Percentiles rank a stretch among this genome's conserved stretches.
Evolutionary conservation across 768 basidiomycete species (phyloP).

Genomic region (Cystobasidium ongulense): DNA sequence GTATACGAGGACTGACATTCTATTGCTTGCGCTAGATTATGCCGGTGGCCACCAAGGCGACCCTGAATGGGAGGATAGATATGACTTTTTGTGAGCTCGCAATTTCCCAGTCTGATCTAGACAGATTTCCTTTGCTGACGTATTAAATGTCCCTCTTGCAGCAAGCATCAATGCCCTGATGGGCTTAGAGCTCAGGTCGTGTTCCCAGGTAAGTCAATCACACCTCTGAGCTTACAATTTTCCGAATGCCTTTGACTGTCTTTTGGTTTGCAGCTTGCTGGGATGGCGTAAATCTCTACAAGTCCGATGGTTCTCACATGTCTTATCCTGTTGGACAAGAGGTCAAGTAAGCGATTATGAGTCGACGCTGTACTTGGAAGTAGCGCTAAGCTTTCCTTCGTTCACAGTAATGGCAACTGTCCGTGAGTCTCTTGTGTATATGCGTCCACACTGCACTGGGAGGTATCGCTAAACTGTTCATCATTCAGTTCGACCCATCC

Average conservation of each 20-base stretch:
- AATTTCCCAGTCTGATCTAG: not conserved
- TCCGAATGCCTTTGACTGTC: no score
- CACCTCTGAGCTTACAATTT: not conserved
- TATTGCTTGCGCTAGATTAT: not conserved
- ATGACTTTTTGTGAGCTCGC: slow-evolving; percentile 42
- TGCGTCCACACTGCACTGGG: not conserved
- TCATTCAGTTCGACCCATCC: slow-evolving; percentile 4
- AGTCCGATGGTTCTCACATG: slow-evolving; percentile 46
- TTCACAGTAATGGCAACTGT: not conserved
- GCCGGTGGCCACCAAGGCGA: slow-evolving; percentile 33
- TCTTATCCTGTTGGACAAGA: slow-evolving; percentile 39
- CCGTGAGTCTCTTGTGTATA: no score
- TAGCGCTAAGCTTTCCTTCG: not conserved
- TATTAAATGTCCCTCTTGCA: not conserved
- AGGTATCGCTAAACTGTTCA: not conserved
- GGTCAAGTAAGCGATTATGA: slow-evolving; percentile 28
- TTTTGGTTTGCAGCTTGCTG: slow-evolving; percentile 45
- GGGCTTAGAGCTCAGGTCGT: slow-evolving; percentile 47
- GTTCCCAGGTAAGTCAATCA: slow-evolving; percentile 41
- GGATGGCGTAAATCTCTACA: slow-evolving; percentile 46
- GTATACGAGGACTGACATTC: slow-evolving; percentile 7
- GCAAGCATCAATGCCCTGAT: slow-evolving; percentile 45
- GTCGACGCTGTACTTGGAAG: not conserved
- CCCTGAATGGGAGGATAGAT: slow-evolving; percentile 43
- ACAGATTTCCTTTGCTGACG: not conserved